phyloP scores from a whole-genome alignment of 2,329 filamentous ascomycete species.

The Claviceps pusilla region DNA sequence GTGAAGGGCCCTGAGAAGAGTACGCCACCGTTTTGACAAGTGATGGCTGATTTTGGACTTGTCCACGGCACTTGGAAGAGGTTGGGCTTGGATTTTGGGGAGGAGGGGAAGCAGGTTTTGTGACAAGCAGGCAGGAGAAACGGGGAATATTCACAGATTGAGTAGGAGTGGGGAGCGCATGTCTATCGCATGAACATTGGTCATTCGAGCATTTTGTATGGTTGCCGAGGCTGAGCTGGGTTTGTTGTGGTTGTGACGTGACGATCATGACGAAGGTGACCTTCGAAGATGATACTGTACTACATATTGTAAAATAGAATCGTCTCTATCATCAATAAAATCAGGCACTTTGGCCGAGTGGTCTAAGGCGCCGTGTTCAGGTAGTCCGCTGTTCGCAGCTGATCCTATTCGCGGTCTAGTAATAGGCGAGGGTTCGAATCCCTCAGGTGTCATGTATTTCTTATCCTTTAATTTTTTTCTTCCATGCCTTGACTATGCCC shows the following conservation, averaged over 20 bases:
- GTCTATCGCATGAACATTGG: too few species aligned
- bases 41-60: too few species aligned
- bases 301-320: background rate
- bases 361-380: slow-evolving; percentile 9
- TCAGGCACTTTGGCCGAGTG: slow-evolving; percentile 8
- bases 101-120: too few species aligned
- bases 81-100: too few species aligned
- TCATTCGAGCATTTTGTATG: too few species aligned
- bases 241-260: too few species aligned
- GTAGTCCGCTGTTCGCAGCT: background rate
- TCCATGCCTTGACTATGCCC: too few species aligned
- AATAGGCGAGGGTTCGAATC: slow-evolving; percentile 19
- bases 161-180: too few species aligned
- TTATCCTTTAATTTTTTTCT: background rate
- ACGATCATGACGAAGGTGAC: background rate
- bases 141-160: too few species aligned
- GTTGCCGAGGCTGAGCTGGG: too few species aligned
- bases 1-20: background rate
- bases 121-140: too few species aligned
- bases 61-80: too few species aligned
- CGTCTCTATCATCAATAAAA: rapidly evolving
- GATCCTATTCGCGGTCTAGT: slow-evolving; percentile 11
- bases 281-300: background rate
- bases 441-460: slow-evolving; percentile 14
- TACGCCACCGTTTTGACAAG: background rate